A percentile compares a stretch with the other conserved stretches of the same genome.
Conservation (phyloP, 2,329 filamentous ascomycete genomes). For the Gyromitra esculenta region DNA sequence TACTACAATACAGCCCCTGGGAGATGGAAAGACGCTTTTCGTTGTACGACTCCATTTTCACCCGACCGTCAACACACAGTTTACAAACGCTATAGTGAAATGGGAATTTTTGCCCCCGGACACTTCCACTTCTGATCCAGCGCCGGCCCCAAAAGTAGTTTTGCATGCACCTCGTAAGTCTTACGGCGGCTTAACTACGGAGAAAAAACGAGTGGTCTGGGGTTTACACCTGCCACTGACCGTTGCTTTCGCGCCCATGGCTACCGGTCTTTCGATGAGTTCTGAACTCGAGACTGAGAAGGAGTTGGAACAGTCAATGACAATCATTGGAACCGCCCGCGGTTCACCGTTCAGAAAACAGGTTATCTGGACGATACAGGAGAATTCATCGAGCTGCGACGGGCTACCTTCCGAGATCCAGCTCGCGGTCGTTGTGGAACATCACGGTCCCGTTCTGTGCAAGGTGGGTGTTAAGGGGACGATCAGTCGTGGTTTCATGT, state of each 20-base stretch:
- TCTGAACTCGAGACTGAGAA: neutral
- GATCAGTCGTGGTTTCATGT: neutral
- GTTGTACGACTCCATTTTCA: constrained; percentile 8
- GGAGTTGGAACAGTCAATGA: constrained; percentile 12
- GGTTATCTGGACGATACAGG: constrained; percentile 8
- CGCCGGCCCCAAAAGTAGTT: neutral
- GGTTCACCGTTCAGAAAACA: constrained; percentile 2
- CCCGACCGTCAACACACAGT: neutral
- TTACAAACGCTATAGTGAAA: constrained; percentile 7
- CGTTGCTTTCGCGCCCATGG: neutral
- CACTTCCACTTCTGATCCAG: neutral
- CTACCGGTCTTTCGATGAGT: neutral
- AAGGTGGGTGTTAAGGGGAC: constrained; percentile 18
- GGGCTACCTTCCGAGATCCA: constrained; percentile 21
- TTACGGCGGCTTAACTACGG: constrained; percentile 9
- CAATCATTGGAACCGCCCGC: constrained; percentile 3
- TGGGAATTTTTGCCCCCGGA: constrained; percentile 4
- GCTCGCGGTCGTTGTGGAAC: constrained; percentile 6
- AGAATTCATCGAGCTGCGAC: constrained; percentile 9
- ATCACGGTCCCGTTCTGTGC: constrained; percentile 5
- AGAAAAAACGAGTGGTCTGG: constrained; percentile 12
- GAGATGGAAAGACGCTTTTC: neutral
- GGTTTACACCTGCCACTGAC: constrained; percentile 8
- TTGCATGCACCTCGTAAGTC: constrained; percentile 12
- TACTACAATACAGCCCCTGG: constrained; percentile 6